Base-by-base conservation (phyloP, 108 stramenopile genomes). In the Skeletonema costatum region DNA sequence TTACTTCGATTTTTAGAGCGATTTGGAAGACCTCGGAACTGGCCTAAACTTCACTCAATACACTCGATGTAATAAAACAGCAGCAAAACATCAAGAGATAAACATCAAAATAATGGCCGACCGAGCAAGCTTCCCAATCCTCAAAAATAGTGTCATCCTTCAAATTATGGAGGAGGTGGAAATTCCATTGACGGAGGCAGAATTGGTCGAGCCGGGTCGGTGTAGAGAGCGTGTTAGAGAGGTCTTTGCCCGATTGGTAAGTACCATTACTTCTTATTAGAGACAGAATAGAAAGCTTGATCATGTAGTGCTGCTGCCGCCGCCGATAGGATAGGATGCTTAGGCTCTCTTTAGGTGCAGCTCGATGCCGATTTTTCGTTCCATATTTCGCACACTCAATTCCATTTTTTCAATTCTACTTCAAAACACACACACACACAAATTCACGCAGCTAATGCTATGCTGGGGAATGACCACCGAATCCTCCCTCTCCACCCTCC, bases 81-180 rank as follows among this genome's bases (percentile, higher is more conserved):
- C 25, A 46, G 3, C 11, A 46, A 12, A 46, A 8, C 7, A 46
- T 3, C 25, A 56, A 53, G 4, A 25, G 7, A 56, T 0, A 56
- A 56, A 8, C 16, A 25, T 8, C 19, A 17, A 50, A 19, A 56
- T 0, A 56, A 56, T 56, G 53, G 7, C 9, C 44, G 44, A 46
- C 44, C 11, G 44, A 46, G 6, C 53, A 56, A 56, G 16, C 16
- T 97, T 95, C 74, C 97, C 97, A 30, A 62, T 95, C 30, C 89
- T 97, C 33, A 94, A 96, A 71, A 87, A 86, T 60, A 50, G 85
- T 13, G 90, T 92, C 50, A 96, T 97, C 17, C 70, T 97, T 30
- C 84, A 91, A 75, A 93, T 94, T 71, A 77, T 96, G 81, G 61
- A 73, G 21, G 98, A 97, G 74, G 78, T 97, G 25, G 86, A 82